Evolutionary conservation across 164 flowering plant species (phyloP), one percentile per base, ranked within the genome.

Genomic region (Kalanchoe fedtschenkoi): DNA sequence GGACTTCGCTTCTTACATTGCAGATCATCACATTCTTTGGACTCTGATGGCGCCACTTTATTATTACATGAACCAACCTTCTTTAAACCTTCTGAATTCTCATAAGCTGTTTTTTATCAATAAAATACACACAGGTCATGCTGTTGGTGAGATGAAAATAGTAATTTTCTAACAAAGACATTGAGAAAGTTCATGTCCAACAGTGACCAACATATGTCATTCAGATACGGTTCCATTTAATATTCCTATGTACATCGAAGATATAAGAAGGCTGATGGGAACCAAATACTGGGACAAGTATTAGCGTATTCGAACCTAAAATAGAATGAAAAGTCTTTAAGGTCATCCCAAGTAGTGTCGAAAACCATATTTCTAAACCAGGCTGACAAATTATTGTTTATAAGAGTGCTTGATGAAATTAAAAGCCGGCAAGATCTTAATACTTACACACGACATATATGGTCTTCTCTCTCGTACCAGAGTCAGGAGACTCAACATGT

Each of bases 401-500:
- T 13, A n/a, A n/a, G n/a, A 1, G 32, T 11, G 16, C 32, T 24
- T 47, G 6, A 11, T 24, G 26, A 10, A 16, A 10, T 24, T 10
- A 11, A 26, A 51, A 26, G 55, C 55, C 32, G 26, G 56, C 17
- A 3, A 26, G 56, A 51, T 8, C 6, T 24, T 26, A 28, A 4
- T 33, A 78, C 95, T 85, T 80, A 88, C 95, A 72, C 63, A 85
- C 95, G 30, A 88, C 76, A 63, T 85, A 83, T 67, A 88, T 51
- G 30, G 56, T 51, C 56, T 51, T 51, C 56, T 83, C 95, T 63
- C 81, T 81, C 6, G 73, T 71, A 37, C 82, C 89, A 69, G 67
- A 61, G 46, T 80, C 89, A 26, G 84, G 74, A 60, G 81, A 75
- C 55, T 22, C 44, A 53, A 73, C 59, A 38, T 67, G 77, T 59